A percentile compares a stretch with the other conserved stretches of the same genome.
Evolutionary conservation across 164 flowering plant species (phyloP).

Genomic region (Nelumbo lutea): DNA sequence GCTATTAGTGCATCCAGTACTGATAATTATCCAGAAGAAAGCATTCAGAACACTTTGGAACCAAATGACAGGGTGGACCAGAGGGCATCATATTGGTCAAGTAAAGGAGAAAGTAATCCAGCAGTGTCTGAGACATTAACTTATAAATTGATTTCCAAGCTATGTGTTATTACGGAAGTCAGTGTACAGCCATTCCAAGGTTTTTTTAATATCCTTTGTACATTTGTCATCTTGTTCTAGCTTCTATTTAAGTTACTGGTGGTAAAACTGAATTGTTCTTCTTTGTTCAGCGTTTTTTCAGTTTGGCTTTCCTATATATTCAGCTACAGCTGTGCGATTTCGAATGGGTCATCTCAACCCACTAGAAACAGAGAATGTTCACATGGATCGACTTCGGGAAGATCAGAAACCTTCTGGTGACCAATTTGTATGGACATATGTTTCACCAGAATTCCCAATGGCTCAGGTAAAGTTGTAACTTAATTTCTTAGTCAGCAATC

Average conservation of each 20-base stretch:
- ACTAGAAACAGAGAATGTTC: constrained; percentile 8
- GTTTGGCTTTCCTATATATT: constrained; percentile 40
- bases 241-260: background rate
- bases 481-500: no score
- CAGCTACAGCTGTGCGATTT: constrained; percentile 46
- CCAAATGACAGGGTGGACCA: constrained; percentile 37
- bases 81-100: constrained; percentile 83
- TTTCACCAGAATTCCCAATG: constrained; percentile 45
- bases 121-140: constrained; percentile 57
- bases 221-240: background rate
- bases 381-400: constrained; percentile 9
- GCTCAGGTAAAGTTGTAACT: constrained; percentile 25
- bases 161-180: constrained; percentile 68
- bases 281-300: constrained; percentile 40
- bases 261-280: background rate
- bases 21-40: constrained; percentile 70
- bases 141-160: constrained; percentile 41
- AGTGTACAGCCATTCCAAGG: constrained; percentile 78
- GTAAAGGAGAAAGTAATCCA: constrained; percentile 63
- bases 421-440: constrained; percentile 36
- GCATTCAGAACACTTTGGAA: constrained; percentile 61
- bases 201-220: constrained; percentile 11
- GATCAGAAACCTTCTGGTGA: constrained; percentile 15
- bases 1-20: constrained; percentile 92
- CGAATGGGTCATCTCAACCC: constrained; percentile 33